Conservation (phyloP, 371 early-diverging fungal species). For the Rhizopus sp. region DNA sequence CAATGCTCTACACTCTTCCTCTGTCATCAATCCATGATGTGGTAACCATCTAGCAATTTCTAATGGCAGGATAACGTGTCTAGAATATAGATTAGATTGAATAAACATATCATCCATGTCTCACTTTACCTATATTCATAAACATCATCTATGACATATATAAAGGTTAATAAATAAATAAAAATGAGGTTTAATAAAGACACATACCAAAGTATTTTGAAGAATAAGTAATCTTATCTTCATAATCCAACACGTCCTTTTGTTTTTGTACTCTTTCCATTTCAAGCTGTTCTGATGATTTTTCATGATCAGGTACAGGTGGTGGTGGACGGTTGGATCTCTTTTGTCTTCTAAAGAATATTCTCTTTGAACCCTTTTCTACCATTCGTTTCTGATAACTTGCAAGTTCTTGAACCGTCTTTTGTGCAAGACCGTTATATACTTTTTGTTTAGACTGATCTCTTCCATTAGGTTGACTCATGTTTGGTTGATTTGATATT, state of each 20-base stretch:
- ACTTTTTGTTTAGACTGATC: background rate
- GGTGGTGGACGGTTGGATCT: background rate
- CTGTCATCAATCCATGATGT: constrained; percentile 51
- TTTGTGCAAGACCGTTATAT: constrained; percentile 5
- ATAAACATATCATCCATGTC: background rate
- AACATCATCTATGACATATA: constrained; percentile 22
- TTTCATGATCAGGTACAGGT: background rate
- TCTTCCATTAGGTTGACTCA: too few species aligned
- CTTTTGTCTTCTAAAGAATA: background rate
- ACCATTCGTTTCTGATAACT: constrained; percentile 9
- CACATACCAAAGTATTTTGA: constrained; percentile 59
- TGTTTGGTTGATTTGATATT: background rate
- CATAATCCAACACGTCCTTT: constrained; percentile 52
- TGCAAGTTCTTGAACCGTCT: constrained; percentile 14
- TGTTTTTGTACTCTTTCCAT: constrained; percentile 16
- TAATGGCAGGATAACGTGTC: constrained; percentile 79
- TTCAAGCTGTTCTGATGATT: constrained; percentile 8
- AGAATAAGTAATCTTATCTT: constrained; percentile 62
- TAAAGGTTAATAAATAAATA: background rate
- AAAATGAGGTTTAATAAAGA: background rate
- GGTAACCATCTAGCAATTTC: constrained; percentile 66
- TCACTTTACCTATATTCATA: constrained; percentile 30
- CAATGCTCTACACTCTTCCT: constrained; percentile 76
- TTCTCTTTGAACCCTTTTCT: background rate
- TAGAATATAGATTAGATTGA: constrained; percentile 4